Base-by-base conservation (phyloP, 192 early-diverging fungal species). In the Bifiguratus adelaidae region DNA sequence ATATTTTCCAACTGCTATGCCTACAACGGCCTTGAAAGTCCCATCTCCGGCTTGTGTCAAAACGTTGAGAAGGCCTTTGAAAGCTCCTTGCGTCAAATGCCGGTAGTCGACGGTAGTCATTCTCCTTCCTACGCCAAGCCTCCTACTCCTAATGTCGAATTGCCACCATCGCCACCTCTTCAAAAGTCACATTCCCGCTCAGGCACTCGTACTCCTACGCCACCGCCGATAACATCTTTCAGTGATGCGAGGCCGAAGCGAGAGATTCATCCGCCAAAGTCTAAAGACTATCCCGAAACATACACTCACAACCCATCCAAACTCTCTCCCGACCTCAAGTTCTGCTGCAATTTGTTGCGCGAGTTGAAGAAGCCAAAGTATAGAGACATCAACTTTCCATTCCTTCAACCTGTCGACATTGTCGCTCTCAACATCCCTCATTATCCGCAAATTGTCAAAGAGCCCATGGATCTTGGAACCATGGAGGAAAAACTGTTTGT, bases 401-500 rank as follows among this genome's bases (percentile, higher is more conserved):
- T 91, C 46, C 56, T 82, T 36, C 68, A 74, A 41, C 92, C 96
- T 6, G 94, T 99, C 25, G 92, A 97, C 52, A 79, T 73, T 16
- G 74, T 88, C 13, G 74, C 73, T 2, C 70, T 95, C 48, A 74
- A 76, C 43, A 88, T 97, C 34, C 94, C 92, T 12, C 77, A 81
- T 45, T 99, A 99, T 67, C 75, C 78, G 22, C 65, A 64, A 3
- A 73, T 97, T 28, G 74, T 95, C 64, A 91, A 86, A 47, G 50
- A 83, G 44, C 91, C 91, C 6, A 95, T 95, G 87, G 91, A 95
- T 55, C 54, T 95, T 29, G 68, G 73, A 20, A 95, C 91, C 0
- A 81, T 95, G 9, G 65, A 71, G 53, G 56, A 60, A 36, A 82
- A 81, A 61, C 64, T 91, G 4, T 80, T 88, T 32, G 38, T 54